A percentile compares a stretch with the other conserved stretches of the same genome.
Conservation (phyloP, 371 early-diverging fungal genomes). For the Syncephalis plumigaleata region DNA sequence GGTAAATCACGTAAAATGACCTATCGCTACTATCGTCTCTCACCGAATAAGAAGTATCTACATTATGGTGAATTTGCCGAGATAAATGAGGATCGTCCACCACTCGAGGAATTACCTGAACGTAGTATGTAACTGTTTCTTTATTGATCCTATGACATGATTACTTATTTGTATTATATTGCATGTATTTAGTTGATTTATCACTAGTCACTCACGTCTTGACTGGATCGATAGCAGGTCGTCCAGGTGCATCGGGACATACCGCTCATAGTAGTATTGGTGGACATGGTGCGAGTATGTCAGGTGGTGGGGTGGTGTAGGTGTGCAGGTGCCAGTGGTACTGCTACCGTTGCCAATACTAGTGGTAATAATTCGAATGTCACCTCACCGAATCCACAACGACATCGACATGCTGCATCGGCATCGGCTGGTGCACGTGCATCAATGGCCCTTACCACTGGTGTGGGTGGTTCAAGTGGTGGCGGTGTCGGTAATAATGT, state of each 20-base stretch:
- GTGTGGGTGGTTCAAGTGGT: neutral
- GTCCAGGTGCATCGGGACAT: neutral
- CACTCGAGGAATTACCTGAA: slow-evolving; percentile 14
- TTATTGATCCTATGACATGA: neutral
- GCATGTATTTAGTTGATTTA: slow-evolving; percentile 44
- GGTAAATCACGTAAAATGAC: neutral
- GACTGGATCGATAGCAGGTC: slow-evolving; percentile 14
- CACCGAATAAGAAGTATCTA: slow-evolving; percentile 32
- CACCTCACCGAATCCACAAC: neutral
- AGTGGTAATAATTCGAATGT: too few species aligned
- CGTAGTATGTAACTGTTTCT: slow-evolving; percentile 14
- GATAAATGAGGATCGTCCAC: slow-evolving; percentile 11
- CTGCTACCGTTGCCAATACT: too few species aligned
- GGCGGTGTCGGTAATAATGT: neutral
- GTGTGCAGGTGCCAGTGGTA: too few species aligned
- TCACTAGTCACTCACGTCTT: slow-evolving; percentile 29
- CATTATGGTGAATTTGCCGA: slow-evolving; percentile 54
- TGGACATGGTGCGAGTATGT: too few species aligned
- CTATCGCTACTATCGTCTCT: slow-evolving; percentile 38
- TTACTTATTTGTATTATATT: too few species aligned
- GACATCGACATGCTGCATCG: neutral
- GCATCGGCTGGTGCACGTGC: slow-evolving; percentile 2
- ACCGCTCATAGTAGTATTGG: too few species aligned
- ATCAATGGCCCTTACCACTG: neutral
- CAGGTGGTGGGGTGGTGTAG: too few species aligned